Percentiles rank a stretch among this genome's conserved stretches.
phyloP scores from a whole-genome alignment of 495 filamentous ascomycete genomes.

The Darksidea phi region DNA sequence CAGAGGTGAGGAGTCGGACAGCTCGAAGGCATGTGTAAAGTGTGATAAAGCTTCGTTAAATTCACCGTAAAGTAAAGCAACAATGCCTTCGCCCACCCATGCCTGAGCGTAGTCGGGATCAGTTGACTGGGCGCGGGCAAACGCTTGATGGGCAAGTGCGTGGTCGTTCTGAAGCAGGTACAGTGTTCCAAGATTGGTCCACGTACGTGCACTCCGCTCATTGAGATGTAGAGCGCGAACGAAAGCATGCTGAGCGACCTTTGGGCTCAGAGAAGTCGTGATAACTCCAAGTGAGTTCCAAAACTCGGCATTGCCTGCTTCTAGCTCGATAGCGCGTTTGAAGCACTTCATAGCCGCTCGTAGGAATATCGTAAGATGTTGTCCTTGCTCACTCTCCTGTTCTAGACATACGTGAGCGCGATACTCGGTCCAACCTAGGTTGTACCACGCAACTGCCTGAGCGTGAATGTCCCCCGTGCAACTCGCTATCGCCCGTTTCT shows the following conservation, averaged over 20 bases:
- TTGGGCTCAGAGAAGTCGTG: constrained; percentile 77
- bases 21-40: constrained; percentile 95
- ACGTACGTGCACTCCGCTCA: constrained; percentile 74
- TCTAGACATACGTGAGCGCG: constrained; percentile 67
- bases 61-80: constrained; percentile 74
- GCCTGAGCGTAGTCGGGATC: constrained; percentile 91
- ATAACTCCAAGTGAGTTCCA: constrained; percentile 95
- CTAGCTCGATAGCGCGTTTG: constrained; percentile 93
- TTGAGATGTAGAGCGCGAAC: constrained; percentile 92
- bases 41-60: constrained; percentile 71
- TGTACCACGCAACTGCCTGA: constrained; percentile 95
- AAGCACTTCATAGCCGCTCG: constrained; percentile 87
- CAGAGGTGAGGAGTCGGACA: constrained; percentile 69
- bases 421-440: constrained; percentile 91
- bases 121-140: constrained; percentile 84
- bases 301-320: constrained; percentile 93
- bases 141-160: constrained; percentile 81
- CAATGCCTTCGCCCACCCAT: constrained; percentile 89
- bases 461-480: constrained; percentile 76
- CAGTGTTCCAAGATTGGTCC: constrained; percentile 87
- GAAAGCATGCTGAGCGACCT: constrained; percentile 89
- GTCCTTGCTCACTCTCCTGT: constrained; percentile 36
- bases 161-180: constrained; percentile 81
- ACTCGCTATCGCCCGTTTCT: constrained; percentile 78
- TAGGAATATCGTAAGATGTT: constrained; percentile 61